Evolutionary conservation across 306 rosid genomes (phyloP).

Genomic region (Acacia confusa): DNA sequence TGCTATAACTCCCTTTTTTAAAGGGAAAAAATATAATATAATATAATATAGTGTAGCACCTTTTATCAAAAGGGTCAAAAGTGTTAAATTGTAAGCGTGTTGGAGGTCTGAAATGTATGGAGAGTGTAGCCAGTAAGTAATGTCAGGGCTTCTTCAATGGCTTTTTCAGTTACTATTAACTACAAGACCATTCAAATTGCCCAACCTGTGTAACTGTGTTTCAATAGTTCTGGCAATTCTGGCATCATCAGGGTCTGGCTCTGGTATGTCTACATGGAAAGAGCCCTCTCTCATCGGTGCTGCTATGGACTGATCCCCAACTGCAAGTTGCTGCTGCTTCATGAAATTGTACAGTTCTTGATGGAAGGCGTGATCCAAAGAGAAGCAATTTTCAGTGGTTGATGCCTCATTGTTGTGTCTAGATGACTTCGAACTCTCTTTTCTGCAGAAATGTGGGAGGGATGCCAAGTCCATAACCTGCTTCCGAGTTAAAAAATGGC

Average conservation of each 20-base stretch:
- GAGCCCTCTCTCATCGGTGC: conserved; percentile 69
- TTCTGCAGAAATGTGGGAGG: conserved; percentile 90
- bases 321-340: conserved; percentile 57
- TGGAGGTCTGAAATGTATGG: conserved; percentile 2
- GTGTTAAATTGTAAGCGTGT: conserved; percentile 27
- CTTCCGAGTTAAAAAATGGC: conserved; percentile 22
- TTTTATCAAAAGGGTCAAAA: conserved; percentile 26
- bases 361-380: conserved; percentile 67
- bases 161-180: conserved; percentile 41
- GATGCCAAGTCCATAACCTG: conserved; percentile 86
- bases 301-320: conserved; percentile 37
- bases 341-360: conserved; percentile 67
- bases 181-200: conserved; percentile 53
- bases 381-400: conserved; percentile 63
- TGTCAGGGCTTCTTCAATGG: background rate
- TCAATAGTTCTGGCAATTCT: conserved; percentile 67
- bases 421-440: conserved; percentile 74
- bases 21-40: background rate
- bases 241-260: conserved; percentile 65
- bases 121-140: background rate
- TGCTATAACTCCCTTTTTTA: background rate
- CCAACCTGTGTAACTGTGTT: conserved; percentile 66
- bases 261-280: conserved; percentile 78
- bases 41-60: conserved; percentile 20
- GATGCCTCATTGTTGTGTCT: conserved; percentile 36